A percentile compares a stretch with the other conserved stretches of the same genome.
phyloP scores from a whole-genome alignment of 2,329 filamentous ascomycete species.

The Ambrosiella beaveri region DNA sequence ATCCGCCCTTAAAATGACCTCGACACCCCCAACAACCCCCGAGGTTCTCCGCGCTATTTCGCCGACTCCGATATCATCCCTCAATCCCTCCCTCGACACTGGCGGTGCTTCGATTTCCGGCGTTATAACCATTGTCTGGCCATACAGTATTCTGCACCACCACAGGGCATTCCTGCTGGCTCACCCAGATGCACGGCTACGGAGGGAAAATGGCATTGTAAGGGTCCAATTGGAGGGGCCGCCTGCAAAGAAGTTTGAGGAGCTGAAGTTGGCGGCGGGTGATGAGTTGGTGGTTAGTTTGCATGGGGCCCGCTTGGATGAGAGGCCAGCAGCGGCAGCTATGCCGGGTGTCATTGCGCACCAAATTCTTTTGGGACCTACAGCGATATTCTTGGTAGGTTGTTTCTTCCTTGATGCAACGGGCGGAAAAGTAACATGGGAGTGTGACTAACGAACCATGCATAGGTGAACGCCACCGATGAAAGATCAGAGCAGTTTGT shows the following conservation, averaged over 20 bases:
- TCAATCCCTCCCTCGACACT: conserved; percentile 24
- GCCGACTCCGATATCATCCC: conserved; percentile 35
- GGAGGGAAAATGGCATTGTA: conserved; percentile 62
- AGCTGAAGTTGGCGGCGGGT: conserved; percentile 55
- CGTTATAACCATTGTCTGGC: conserved; percentile 75
- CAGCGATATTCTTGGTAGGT: conserved; percentile 30
- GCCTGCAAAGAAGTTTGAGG: conserved; percentile 51
- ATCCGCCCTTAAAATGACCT: not conserved
- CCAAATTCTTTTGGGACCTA: conserved; percentile 38
- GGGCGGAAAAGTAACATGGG: not conserved
- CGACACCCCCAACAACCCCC: conserved; percentile 2
- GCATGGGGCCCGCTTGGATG: conserved; percentile 48
- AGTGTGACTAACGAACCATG: not conserved
- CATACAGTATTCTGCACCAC: conserved; percentile 62
- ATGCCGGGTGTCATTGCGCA: conserved; percentile 38
- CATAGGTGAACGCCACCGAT: conserved; percentile 8
- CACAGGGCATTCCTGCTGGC: conserved; percentile 65
- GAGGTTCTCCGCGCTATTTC: conserved; percentile 18
- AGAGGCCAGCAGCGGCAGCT: conserved; percentile 29
- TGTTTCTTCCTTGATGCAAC: not conserved
- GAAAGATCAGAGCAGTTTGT: conserved; percentile 25
- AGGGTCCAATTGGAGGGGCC: conserved; percentile 57
- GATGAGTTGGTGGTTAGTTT: conserved; percentile 57
- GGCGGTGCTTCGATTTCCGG: conserved; percentile 34
- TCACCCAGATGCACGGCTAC: conserved; percentile 68